Evolutionary conservation across 768 basidiomycete species (phyloP).

Genomic region (Fomitopsis serialis): DNA sequence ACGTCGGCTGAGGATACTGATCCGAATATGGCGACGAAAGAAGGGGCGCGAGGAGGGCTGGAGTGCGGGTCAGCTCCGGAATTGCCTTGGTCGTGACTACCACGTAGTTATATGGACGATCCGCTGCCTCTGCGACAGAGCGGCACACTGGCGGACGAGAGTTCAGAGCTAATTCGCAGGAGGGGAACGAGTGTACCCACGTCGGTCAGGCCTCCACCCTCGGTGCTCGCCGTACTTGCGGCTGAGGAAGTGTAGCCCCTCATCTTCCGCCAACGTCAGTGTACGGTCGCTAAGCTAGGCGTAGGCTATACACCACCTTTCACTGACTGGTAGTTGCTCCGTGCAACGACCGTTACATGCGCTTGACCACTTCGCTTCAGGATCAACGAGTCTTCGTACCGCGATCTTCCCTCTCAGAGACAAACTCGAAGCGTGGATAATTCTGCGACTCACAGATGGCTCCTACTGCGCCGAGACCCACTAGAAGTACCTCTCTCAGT

Average conservation of each 20-base stretch:
- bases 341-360: conserved; percentile 65
- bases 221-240: conserved; percentile 51
- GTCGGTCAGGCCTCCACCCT: conserved; percentile 59
- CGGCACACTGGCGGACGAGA: conserved; percentile 41
- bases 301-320: conserved; percentile 28
- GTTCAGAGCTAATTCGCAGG: neutral
- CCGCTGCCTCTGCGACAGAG: conserved; percentile 55
- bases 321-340: conserved; percentile 60
- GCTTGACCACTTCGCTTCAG: conserved; percentile 53
- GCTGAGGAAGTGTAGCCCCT: conserved; percentile 54
- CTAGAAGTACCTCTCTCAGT: conserved; percentile 47
- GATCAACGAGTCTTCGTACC: conserved; percentile 44
- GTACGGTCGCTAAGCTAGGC: neutral
- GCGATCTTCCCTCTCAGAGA: neutral
- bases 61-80: conserved; percentile 57
- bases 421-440: neutral
- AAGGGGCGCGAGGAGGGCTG: conserved; percentile 51
- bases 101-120: conserved; percentile 57
- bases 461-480: conserved; percentile 66
- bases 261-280: conserved; percentile 26
- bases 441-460: conserved; percentile 53
- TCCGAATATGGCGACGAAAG: conserved; percentile 43
- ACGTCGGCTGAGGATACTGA: conserved; percentile 45
- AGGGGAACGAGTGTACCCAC: conserved; percentile 30
- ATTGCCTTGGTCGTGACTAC: conserved; percentile 67